phyloP scores from a whole-genome alignment of 148 eudicot species.

The Chenopodium suecicum region DNA sequence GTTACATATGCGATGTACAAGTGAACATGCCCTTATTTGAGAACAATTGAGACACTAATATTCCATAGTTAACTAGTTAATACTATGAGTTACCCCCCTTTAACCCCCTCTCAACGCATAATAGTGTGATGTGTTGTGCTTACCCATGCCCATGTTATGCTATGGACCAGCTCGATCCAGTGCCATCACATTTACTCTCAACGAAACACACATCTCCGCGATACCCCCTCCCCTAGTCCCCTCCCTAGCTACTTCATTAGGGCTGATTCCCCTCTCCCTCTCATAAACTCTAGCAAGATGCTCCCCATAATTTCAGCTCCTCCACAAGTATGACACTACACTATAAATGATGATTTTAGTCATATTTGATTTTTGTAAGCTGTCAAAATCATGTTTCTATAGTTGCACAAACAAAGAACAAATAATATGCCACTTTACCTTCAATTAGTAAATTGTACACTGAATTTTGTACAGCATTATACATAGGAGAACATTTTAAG shows the following conservation, averaged over 20 bases:
- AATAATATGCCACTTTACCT: not conserved
- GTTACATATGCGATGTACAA: no score
- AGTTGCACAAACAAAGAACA: constrained; percentile 1
- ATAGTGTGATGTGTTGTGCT: no score
- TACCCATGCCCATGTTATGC: no score
- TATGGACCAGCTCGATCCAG: no score
- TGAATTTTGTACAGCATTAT: not conserved
- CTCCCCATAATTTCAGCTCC: constrained; percentile 14
- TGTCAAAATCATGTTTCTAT: not conserved
- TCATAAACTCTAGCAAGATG: not conserved
- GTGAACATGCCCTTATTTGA: no score
- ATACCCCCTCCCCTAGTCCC: not conserved
- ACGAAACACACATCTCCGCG: no score
- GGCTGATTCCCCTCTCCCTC: not conserved
- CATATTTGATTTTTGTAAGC: not conserved
- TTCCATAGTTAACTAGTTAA: no score
- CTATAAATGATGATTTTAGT: not conserved
- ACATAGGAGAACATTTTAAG: not conserved
- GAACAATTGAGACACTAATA: no score
- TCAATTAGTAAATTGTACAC: not conserved
- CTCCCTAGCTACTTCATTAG: no score
- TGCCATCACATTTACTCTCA: no score
- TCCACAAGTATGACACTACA: not conserved
- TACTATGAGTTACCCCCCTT: no score
- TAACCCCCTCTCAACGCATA: no score